These are phyloP conservation scores for Choiromyces venosus DNA, from an alignment of 495 filamentous ascomycete species.

Conservation along the genomic window DNA sequence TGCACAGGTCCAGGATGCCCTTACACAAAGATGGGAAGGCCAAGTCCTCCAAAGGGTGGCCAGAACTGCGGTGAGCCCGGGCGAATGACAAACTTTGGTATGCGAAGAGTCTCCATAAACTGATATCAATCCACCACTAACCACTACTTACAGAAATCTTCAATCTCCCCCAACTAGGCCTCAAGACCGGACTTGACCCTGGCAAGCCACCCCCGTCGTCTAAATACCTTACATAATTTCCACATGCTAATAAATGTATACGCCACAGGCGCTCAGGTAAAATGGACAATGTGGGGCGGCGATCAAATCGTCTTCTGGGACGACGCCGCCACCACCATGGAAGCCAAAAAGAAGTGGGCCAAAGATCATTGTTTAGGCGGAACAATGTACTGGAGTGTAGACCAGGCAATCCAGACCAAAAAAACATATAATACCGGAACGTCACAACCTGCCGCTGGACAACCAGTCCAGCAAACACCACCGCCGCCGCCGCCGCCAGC, in stretches of 20 bases:
- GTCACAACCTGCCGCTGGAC: too few species aligned
- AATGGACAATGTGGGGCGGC: constrained; percentile 42
- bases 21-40: neutral
- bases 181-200: neutral
- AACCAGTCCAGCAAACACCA: too few species aligned
- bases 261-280: constrained; percentile 39
- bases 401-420: constrained; percentile 28
- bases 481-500: too few species aligned
- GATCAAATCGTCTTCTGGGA: constrained; percentile 50
- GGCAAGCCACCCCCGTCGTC: neutral
- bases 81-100: too few species aligned
- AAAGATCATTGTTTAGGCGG: constrained; percentile 45
- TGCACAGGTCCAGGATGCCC: constrained; percentile 11
- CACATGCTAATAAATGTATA: neutral
- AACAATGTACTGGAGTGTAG: constrained; percentile 47
- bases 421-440: neutral
- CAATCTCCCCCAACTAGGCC: neutral
- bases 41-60: constrained; percentile 1
- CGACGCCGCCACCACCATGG: constrained; percentile 43
- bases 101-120: too few species aligned
- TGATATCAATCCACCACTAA: neutral
- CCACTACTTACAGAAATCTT: neutral
- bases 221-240: neutral
- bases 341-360: constrained; percentile 46
- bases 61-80: neutral